phyloP scores from a whole-genome alignment of 768 basidiomycete species.

The Calocera cornea region DNA sequence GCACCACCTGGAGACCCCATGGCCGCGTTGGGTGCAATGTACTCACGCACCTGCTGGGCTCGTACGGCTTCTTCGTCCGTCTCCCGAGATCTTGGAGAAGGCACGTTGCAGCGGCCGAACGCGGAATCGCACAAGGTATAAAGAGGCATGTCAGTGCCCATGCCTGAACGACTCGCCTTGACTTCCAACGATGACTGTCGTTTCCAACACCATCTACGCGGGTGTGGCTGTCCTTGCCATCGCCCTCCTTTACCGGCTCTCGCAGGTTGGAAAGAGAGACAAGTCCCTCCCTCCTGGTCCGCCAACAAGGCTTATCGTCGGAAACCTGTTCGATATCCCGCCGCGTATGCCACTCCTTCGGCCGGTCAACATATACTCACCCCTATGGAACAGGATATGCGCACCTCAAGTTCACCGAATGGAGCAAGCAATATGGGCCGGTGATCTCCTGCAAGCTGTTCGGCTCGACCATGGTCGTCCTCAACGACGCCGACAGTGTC shows the following conservation, averaged over 20 bases:
- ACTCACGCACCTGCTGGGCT: not conserved
- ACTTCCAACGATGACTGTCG: not conserved
- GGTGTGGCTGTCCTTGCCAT: not conserved
- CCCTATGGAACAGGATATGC: not conserved
- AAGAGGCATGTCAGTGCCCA: not conserved
- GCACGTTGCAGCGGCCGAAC: not conserved
- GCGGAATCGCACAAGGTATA: not conserved
- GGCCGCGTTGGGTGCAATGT: not conserved
- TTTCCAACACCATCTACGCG: not conserved
- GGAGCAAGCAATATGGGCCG: constrained; percentile 3
- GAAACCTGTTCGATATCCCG: not conserved
- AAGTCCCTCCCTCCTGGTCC: not conserved
- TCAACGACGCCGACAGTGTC: not conserved
- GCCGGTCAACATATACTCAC: not conserved
- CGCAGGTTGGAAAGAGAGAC: not conserved
- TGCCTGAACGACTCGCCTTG: not conserved
- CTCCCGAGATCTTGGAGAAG: not conserved
- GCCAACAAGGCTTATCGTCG: not conserved
- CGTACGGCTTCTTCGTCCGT: not conserved
- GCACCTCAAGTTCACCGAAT: not conserved
- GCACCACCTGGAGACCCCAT: not conserved
- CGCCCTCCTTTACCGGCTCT: not conserved
- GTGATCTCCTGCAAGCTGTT: constrained; percentile 2
- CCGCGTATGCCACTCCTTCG: not conserved
- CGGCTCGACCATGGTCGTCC: not conserved